Evolutionary conservation across 1,139 yeast species (phyloP).

Genomic region (Hansenula lynferdii): DNA sequence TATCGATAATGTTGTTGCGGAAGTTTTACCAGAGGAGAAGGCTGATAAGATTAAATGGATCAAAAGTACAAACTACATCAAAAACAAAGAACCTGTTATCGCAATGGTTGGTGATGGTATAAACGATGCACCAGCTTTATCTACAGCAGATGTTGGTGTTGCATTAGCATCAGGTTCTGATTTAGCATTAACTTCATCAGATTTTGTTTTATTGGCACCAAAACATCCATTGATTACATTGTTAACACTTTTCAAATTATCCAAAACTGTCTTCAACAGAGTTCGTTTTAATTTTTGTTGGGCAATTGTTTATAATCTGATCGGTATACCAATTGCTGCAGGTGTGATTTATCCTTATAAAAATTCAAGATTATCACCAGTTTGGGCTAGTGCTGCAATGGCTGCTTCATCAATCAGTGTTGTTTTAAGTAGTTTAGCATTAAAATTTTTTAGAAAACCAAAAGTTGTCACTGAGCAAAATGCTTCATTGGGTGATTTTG

Average conservation of each 20-base stretch:
- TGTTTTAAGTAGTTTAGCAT: slow-evolving; percentile 49
- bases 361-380: slow-evolving; percentile 50
- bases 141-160: slow-evolving; percentile 55
- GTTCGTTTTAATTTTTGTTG: slow-evolving; percentile 54
- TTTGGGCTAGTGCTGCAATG: slow-evolving; percentile 68
- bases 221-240: slow-evolving; percentile 43
- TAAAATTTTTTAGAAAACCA: slow-evolving; percentile 41
- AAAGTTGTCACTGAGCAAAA: slow-evolving; percentile 14
- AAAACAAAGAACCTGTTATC: slow-evolving; percentile 15
- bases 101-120: slow-evolving; percentile 67
- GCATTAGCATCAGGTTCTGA: slow-evolving; percentile 59
- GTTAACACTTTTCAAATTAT: slow-evolving; percentile 42
- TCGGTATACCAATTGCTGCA: slow-evolving; percentile 60
- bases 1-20: slow-evolving; percentile 61
- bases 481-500: slow-evolving; percentile 4
- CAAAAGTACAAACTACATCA: slow-evolving; percentile 32
- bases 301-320: slow-evolving; percentile 48
- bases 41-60: slow-evolving; percentile 54
- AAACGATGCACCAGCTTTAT: slow-evolving; percentile 60
- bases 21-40: slow-evolving; percentile 70
- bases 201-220: slow-evolving; percentile 47
- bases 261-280: slow-evolving; percentile 42
- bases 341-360: slow-evolving; percentile 56
- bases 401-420: slow-evolving; percentile 59
- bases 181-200: slow-evolving; percentile 53